Evolutionary conservation across 805 yeast genomes (phyloP), one percentile per base, ranked within the genome.

Genomic region (Lipomyces spencermartinsiae): DNA sequence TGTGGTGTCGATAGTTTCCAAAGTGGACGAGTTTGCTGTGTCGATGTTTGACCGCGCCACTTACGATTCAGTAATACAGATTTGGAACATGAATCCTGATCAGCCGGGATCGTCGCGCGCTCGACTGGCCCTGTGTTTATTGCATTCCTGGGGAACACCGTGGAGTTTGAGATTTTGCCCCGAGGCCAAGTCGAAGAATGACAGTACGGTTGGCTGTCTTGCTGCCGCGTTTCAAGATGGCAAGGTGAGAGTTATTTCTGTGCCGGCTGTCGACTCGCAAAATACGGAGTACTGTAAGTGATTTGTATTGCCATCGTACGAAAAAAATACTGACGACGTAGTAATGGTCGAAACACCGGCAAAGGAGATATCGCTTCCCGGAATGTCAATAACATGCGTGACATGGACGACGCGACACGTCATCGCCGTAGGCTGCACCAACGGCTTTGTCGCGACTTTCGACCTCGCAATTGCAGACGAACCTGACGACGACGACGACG

Each of bases 131-230:
- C 12, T 46, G 9, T 55, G 57, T 22, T 19, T 71, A 4, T 25
- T 58, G 22, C 73, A 71, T 37, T 43, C 62, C 25, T 71, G 71
- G 71, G 74, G 74, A 39, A 60, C 74, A 8, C 68, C 73, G 31
- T 69, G 62, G 53, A 37, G 59, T 22, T 12, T 71, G 54, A 58
- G 57, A 37, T 71, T 72, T 71, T 51, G 72, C 19, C 73, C 73
- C 1, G 64, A n/a, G 37, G 37, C 59, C n/a, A 12, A 19, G 25
- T 1, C 34, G 14, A 51, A 49, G 4, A 16, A 22, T n/a, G 51
- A 43, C 25, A 14, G 34, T 14, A 55, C 35, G 8, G 37, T 59
- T 14, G 69, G 69, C 2, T 43, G 53, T 2, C 57, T 71, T 9
- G 66, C 70, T 3, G 70, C 64, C 7, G 70, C 60, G 33, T 71